These are phyloP conservation scores for Colletotrichum spaethianum DNA, from an alignment of 2,329 filamentous ascomycete species.

Conservation along the genomic window DNA sequence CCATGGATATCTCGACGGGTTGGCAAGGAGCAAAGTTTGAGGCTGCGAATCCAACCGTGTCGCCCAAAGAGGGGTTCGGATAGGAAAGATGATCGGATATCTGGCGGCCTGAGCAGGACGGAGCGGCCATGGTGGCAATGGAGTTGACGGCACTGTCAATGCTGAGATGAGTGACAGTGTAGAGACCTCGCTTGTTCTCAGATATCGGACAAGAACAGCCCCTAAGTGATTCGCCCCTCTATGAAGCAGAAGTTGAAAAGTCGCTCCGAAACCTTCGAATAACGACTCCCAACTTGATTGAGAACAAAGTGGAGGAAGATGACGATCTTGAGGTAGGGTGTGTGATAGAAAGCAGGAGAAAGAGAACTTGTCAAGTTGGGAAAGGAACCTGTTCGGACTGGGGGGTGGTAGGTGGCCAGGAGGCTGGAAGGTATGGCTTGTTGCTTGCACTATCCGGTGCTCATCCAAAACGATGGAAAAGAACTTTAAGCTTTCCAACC, in stretches of 20 bases:
- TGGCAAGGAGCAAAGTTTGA: constrained; percentile 10
- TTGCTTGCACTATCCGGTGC: not conserved
- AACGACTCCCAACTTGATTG: not conserved
- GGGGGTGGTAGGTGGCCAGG: not conserved
- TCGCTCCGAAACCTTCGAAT: not conserved
- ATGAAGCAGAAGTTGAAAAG: not conserved
- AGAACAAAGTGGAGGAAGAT: not conserved
- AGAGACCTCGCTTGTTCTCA: not conserved
- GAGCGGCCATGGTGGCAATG: not conserved
- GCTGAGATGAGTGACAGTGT: not conserved
- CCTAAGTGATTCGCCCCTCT: not conserved
- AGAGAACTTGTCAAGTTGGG: not conserved
- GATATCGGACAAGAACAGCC: not conserved
- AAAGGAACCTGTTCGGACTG: not conserved
- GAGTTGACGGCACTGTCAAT: not conserved
- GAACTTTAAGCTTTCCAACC: not conserved
- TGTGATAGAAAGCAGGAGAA: not conserved
- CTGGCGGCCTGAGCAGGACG: constrained; percentile 21
- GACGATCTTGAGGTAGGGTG: not conserved
- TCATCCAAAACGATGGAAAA: not conserved
- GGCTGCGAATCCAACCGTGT: constrained; percentile 41
- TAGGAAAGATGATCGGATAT: constrained; percentile 41
- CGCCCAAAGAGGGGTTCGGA: constrained; percentile 45
- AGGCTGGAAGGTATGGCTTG: not conserved
- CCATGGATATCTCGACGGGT: not conserved